Evolutionary conservation across 768 basidiomycete species (phyloP).

Genomic region (Boletus sp.): DNA sequence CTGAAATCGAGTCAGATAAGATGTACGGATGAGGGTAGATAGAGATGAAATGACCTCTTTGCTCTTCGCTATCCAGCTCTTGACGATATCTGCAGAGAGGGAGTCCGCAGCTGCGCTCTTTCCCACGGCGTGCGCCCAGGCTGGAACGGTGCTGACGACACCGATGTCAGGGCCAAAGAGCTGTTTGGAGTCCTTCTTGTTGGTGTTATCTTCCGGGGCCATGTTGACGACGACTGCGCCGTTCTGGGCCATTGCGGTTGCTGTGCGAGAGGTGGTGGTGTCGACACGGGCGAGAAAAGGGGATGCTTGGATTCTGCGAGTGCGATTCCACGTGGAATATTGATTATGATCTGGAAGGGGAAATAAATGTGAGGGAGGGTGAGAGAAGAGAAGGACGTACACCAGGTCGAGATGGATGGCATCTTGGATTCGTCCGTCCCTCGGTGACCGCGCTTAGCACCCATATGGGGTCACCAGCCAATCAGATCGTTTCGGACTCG

Average conservation of each 20-base stretch:
- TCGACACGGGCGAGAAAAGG: conserved; percentile 53
- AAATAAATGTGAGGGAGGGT: not conserved
- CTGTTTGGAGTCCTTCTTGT: conserved; percentile 59
- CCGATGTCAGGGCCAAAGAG: conserved; percentile 94
- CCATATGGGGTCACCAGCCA: not conserved
- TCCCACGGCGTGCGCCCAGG: conserved; percentile 66
- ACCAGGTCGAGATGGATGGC: conserved; percentile 39
- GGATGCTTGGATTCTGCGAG: conserved; percentile 49
- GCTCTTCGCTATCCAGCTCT: conserved; percentile 80
- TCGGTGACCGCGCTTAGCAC: not conserved
- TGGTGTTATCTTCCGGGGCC: conserved; percentile 10
- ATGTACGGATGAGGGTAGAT: not conserved
- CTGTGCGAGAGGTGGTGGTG: conserved; percentile 45
- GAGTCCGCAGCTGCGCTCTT: conserved; percentile 65
- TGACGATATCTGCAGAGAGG: conserved; percentile 80
- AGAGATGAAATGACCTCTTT: conserved; percentile 58
- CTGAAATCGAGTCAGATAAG: conserved; percentile 36
- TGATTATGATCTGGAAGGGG: conserved; percentile 43
- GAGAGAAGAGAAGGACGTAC: conserved; percentile 25
- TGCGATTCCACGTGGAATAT: conserved; percentile 59
- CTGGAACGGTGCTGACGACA: conserved; percentile 61
- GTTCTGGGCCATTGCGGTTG: conserved; percentile 49
- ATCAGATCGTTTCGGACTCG: not conserved
- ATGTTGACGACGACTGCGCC: conserved; percentile 30
- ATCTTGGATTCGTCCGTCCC: conserved; percentile 15